A percentile compares a stretch with the other conserved stretches of the same genome.
phyloP scores from a whole-genome alignment of 768 basidiomycete species.

The Sutorius australiensis region DNA sequence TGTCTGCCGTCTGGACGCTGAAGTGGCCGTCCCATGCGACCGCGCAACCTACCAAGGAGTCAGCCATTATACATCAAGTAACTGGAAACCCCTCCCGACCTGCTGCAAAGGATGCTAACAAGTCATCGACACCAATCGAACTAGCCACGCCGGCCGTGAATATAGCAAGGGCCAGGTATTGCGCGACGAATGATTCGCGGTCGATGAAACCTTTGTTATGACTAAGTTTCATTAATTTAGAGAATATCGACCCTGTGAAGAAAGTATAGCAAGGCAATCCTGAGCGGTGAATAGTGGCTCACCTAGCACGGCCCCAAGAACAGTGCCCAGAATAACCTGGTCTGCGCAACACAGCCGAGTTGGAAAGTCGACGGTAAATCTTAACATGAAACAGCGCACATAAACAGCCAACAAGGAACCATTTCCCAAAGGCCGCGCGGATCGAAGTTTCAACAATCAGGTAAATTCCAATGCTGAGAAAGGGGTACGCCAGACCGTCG shows the following conservation, averaged over 20 bases:
- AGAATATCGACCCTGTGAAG: constrained; percentile 57
- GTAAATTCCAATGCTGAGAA: constrained; percentile 83
- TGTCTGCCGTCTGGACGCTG: constrained; percentile 75
- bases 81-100: constrained; percentile 37
- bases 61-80: neutral
- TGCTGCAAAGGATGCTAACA: constrained; percentile 85
- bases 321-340: constrained; percentile 72
- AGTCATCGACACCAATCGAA: constrained; percentile 80
- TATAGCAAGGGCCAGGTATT: constrained; percentile 70
- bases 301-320: constrained; percentile 60
- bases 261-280: neutral
- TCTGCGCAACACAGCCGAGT: constrained; percentile 40
- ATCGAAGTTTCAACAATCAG: constrained; percentile 67
- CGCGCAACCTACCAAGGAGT: constrained; percentile 56
- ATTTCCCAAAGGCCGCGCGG: constrained; percentile 67
- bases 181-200: constrained; percentile 83
- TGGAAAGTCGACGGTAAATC: neutral
- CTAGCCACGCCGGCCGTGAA: constrained; percentile 78
- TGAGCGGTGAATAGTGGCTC: constrained; percentile 2
- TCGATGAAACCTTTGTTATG: constrained; percentile 64
- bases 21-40: constrained; percentile 91
- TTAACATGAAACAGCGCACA: constrained; percentile 35
- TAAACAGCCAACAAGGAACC: constrained; percentile 84
- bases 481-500: constrained; percentile 94
- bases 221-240: constrained; percentile 67